Conservation (phyloP, 192 early-diverging fungal species). For the Funneliformis geosporum region DNA sequence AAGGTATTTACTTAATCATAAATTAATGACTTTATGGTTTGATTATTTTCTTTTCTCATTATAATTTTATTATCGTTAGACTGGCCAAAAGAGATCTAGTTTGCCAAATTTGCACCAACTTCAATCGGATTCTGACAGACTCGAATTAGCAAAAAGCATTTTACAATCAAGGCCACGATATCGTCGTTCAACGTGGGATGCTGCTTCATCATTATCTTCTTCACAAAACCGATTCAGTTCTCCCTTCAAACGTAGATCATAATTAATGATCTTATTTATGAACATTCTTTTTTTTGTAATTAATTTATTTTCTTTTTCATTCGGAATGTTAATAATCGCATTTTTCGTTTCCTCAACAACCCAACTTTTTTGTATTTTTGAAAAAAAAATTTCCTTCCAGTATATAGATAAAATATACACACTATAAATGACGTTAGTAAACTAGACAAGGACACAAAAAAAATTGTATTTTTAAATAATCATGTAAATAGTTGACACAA, state of each 20-base stretch:
- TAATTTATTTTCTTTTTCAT: not conserved
- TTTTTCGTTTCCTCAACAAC: not conserved
- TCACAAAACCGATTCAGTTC: not conserved
- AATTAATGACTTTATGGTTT: not conserved
- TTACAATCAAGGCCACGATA: not conserved
- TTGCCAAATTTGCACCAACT: not conserved
- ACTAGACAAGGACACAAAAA: not conserved
- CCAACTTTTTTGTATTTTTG: too few species aligned
- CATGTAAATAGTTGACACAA: not conserved
- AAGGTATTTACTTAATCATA: conserved; percentile 4
- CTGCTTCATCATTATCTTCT: not conserved
- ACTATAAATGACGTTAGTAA: too few species aligned
- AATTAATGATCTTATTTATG: too few species aligned
- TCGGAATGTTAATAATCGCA: not conserved
- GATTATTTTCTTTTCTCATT: not conserved
- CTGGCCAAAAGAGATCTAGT: conserved; percentile 17
- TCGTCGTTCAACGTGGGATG: conserved; percentile 23
- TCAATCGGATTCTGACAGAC: conserved; percentile 7
- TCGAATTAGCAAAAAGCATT: conserved; percentile 28
- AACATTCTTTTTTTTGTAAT: too few species aligned
- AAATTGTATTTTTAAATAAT: not conserved
- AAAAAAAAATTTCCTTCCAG: not conserved
- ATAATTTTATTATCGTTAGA: conserved; percentile 4
- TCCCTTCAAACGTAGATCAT: too few species aligned
- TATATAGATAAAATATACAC: not conserved